A percentile compares a stretch with the other conserved stretches of the same genome.
These are phyloP conservation scores for Penicillium italicum DNA, from an alignment of 2,329 filamentous ascomycete genomes.

Conservation along the genomic window DNA sequence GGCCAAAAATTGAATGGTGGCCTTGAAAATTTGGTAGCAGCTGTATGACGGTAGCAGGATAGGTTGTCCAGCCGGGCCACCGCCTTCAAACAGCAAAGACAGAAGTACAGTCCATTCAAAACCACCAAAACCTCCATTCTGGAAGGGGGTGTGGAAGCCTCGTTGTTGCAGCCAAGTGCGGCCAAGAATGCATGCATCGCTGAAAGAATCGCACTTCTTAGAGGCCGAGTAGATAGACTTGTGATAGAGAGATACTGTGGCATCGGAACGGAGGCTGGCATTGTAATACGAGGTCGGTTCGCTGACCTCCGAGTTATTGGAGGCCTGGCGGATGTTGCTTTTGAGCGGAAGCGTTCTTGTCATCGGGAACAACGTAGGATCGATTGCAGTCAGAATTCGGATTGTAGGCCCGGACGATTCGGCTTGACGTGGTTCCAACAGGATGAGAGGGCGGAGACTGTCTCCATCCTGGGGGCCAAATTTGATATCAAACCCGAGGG, in stretches of 20 bases:
- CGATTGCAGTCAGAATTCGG: slow-evolving; percentile 71
- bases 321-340: slow-evolving; percentile 63
- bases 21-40: slow-evolving; percentile 92
- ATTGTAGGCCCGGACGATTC: slow-evolving; percentile 39
- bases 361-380: slow-evolving; percentile 65
- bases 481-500: slow-evolving; percentile 53
- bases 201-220: slow-evolving; percentile 67
- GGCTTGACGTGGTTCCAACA: slow-evolving; percentile 40
- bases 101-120: slow-evolving; percentile 86
- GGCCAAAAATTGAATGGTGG: slow-evolving; percentile 80
- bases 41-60: slow-evolving; percentile 77
- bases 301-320: slow-evolving; percentile 35
- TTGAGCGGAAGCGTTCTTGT: slow-evolving; percentile 67
- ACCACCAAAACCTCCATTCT: slow-evolving; percentile 79
- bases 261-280: slow-evolving; percentile 74
- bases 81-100: slow-evolving; percentile 75
- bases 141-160: slow-evolving; percentile 68
- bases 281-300: slow-evolving; percentile 82
- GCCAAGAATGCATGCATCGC: slow-evolving; percentile 81
- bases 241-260: slow-evolving; percentile 68
- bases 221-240: slow-evolving; percentile 68
- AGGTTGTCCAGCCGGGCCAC: slow-evolving; percentile 66
- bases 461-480: slow-evolving; percentile 72
- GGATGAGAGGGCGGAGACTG: slow-evolving; percentile 66
- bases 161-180: slow-evolving; percentile 86